Evolutionary conservation across 2,329 filamentous ascomycete genomes (phyloP).

Genomic region (Mycocentrospora acerina): DNA sequence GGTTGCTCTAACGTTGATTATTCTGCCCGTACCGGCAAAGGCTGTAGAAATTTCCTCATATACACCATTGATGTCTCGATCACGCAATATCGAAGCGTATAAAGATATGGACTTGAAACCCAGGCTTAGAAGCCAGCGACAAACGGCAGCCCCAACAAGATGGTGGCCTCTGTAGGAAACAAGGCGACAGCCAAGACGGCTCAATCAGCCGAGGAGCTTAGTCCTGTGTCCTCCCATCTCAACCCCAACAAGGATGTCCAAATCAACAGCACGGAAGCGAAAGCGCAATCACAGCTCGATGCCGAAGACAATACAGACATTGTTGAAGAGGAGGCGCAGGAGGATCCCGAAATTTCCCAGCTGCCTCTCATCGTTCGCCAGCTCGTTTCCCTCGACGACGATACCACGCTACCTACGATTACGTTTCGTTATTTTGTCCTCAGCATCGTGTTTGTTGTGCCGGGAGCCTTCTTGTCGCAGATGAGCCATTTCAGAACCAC

Average conservation of each 20-base stretch:
- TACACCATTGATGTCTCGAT: too few relatives aligned
- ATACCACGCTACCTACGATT: slow-evolving; percentile 57
- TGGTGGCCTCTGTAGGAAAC: too few relatives aligned
- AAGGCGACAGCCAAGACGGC: slow-evolving; percentile 7
- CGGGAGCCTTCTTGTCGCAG: slow-evolving; percentile 60
- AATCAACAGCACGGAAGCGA: slow-evolving; percentile 3
- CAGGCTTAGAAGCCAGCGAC: too few relatives aligned
- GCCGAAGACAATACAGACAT: slow-evolving; percentile 8
- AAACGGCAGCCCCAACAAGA: too few relatives aligned
- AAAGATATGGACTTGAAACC: slow-evolving; percentile 1
- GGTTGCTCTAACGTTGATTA: too few relatives aligned
- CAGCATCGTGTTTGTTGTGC: slow-evolving; percentile 56
- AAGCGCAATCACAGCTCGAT: slow-evolving; percentile 4
- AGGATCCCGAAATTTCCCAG: slow-evolving; percentile 40
- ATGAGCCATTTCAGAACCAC: slow-evolving; percentile 61
- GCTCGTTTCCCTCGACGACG: slow-evolving; percentile 59
- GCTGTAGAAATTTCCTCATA: too few relatives aligned
- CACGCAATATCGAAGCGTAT: neutral
- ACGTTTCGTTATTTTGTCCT: slow-evolving; percentile 63
- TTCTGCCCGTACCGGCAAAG: too few relatives aligned
- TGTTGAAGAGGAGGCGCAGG: slow-evolving; percentile 20
- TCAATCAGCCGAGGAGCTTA: slow-evolving; percentile 12
- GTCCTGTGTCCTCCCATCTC: slow-evolving; percentile 9
- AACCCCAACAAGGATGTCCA: slow-evolving; percentile 3
- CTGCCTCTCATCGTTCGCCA: slow-evolving; percentile 59